Evolutionary conservation across 1,139 yeast genomes (phyloP), one percentile per base, ranked within the genome.

Genomic region (Diutina pseudorugosa): DNA sequence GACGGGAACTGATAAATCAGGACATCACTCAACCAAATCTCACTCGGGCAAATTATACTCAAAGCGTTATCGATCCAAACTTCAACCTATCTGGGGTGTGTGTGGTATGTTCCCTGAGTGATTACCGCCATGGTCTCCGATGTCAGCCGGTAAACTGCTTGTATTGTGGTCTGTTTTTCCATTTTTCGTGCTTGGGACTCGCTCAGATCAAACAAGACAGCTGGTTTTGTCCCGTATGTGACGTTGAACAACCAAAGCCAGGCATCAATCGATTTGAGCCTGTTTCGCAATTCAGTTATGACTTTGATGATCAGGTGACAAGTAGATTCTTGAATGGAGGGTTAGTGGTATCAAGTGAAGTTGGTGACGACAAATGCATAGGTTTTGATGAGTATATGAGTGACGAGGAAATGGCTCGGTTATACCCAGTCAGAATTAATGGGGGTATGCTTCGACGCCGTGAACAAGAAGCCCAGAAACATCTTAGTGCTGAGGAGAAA

Each of bases 171-270:
- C 65, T 70, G 19, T 57, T 59, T 16, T 73, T 71, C 58, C 79
- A 74, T 57, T 58, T 60, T 25, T 56, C 58, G 20, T 74, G 79
- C 56, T 60, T 74, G 43, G 74, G 73, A 12, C 23, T 47, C 11
- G 36, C 44, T 16, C 56, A 50, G 54, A 25, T 18, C 54, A 61
- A 50, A 16, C 57, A 51, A 9, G 36, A 51, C 14, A 23, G 47
- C 16, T 74, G 78, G 79, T 66, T 62, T 55, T 74, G 79, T 59
- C 77, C 77, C 19, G 66, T 73, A 50, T 74, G 79, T 58, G 78
- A 73, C 53, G 60, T 57, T 52, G 62, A 60, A 36, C 76, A 72
- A 55, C 75, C 70, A 4, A 21, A 40, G 36, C 44, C 41, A 5
- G 25, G 33, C 16, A 14, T 27, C 40, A 25, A 27, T 23, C 25